A percentile compares a stretch with the other conserved stretches of the same genome.
Evolutionary conservation across 345 rosid species (phyloP).

Genomic region (Eucalyptus pauciflora): DNA sequence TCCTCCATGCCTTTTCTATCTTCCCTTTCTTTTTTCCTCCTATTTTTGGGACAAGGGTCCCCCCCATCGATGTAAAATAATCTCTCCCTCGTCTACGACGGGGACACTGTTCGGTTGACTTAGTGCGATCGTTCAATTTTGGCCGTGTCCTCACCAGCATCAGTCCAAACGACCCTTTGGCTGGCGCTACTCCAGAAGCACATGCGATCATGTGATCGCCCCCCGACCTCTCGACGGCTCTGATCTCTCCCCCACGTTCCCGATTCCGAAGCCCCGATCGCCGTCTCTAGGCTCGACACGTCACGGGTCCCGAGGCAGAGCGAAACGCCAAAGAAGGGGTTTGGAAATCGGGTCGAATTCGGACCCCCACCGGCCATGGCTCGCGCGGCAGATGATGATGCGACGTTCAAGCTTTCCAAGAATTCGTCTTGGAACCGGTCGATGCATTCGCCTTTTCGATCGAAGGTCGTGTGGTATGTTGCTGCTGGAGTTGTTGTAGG

Average conservation of each 20-base stretch:
- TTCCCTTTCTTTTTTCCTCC: background rate
- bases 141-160: constrained; percentile 14
- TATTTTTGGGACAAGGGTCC: background rate
- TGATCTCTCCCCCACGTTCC: constrained; percentile 1
- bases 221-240: constrained; percentile 2
- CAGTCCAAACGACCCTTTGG: constrained; percentile 55
- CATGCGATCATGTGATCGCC: constrained; percentile 61
- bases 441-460: background rate
- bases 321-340: background rate
- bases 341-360: background rate
- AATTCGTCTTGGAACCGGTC: background rate
- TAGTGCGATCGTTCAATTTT: background rate
- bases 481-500: no score
- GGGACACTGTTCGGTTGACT: constrained; percentile 25
- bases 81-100: background rate
- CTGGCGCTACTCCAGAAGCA: constrained; percentile 18
- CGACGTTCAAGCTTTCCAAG: background rate
- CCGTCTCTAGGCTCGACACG: background rate
- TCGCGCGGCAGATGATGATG: background rate
- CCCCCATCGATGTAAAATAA: background rate
- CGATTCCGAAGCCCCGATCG: background rate
- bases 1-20: background rate
- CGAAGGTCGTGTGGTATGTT: background rate
- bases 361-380: background rate
- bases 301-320: background rate